These are phyloP conservation scores for Sporothrix brasiliensis DNA, from an alignment of 2,329 filamentous ascomycete species.

Conservation along the genomic window DNA sequence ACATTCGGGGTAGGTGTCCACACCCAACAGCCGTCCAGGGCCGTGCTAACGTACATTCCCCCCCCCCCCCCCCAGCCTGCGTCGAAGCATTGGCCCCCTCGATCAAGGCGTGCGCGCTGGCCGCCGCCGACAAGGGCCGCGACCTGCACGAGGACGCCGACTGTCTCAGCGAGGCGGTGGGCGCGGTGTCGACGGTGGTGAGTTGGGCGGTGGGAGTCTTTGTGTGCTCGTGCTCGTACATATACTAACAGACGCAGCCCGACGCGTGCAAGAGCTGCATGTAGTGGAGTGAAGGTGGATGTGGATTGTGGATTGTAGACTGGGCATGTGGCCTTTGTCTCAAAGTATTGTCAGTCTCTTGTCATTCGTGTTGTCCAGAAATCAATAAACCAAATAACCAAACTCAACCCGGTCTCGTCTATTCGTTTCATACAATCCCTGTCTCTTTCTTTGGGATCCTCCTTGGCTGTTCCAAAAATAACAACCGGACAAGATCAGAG, in stretches of 20 bases:
- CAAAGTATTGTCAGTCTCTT: too few species aligned
- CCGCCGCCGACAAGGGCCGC: conserved; percentile 4
- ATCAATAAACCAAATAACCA: background rate
- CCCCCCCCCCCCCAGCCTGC: background rate
- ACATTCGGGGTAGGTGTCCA: conserved; percentile 2
- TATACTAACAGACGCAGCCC: background rate
- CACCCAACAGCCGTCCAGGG: too few species aligned
- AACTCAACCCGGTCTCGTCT: background rate
- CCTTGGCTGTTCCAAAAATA: too few species aligned
- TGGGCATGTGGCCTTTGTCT: background rate
- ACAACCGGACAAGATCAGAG: too few species aligned
- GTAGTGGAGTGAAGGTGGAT: background rate
- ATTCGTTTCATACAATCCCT: background rate
- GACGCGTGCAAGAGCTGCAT: conserved; percentile 17
- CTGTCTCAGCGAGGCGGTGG: background rate
- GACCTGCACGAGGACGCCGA: conserved; percentile 8
- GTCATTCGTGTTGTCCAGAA: background rate
- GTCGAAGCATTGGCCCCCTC: background rate
- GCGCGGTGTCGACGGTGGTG: background rate
- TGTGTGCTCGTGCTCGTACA: too few species aligned
- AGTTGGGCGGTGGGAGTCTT: too few species aligned
- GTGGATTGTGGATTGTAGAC: too few species aligned
- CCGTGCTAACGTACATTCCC: too few species aligned
- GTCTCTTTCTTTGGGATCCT: too few species aligned
- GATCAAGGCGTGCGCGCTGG: conserved; percentile 1